A percentile compares a stretch with the other conserved stretches of the same genome.
Conservation (phyloP, 345 rosid genomes). For the Balakata baccata region DNA sequence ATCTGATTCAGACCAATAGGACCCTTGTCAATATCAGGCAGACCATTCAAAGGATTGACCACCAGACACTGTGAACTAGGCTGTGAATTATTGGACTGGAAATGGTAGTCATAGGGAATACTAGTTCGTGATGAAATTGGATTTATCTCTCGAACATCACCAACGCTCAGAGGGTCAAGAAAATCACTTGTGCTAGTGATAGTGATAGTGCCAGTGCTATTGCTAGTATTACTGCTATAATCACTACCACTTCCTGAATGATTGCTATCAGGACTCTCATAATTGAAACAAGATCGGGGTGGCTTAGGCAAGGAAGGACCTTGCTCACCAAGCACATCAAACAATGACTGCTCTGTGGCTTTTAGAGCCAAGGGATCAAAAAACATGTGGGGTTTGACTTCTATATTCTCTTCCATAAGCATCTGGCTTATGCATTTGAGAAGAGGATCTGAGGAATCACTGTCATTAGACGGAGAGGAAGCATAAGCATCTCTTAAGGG, state of each 20-base stretch:
- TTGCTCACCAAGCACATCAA: constrained; percentile 21
- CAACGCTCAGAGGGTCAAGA: constrained; percentile 1
- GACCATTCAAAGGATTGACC: constrained; percentile 23
- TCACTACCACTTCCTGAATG: constrained; percentile 23
- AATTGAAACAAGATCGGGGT: background rate
- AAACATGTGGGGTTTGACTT: constrained; percentile 25
- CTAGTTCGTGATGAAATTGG: constrained; percentile 10
- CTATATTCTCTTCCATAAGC: constrained; percentile 35
- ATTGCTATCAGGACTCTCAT: constrained; percentile 23
- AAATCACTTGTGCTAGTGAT: constrained; percentile 1
- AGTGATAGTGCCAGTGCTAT: constrained; percentile 1
- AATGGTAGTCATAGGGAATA: constrained; percentile 14
- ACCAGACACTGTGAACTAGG: constrained; percentile 14
- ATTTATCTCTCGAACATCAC: constrained; percentile 13
- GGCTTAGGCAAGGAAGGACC: constrained; percentile 12
- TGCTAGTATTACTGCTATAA: background rate
- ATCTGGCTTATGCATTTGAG: constrained; percentile 29
- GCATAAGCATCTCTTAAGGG: constrained; percentile 21
- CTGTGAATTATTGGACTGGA: constrained; percentile 17
- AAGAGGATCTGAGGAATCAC: constrained; percentile 26
- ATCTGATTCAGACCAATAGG: constrained; percentile 27
- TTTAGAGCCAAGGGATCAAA: constrained; percentile 24
- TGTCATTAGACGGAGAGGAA: constrained; percentile 26
- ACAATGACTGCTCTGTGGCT: constrained; percentile 29
- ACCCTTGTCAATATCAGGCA: constrained; percentile 13